These are phyloP conservation scores for Penicillium goetzii DNA, from an alignment of 495 filamentous ascomycete species.

Conservation along the genomic window DNA sequence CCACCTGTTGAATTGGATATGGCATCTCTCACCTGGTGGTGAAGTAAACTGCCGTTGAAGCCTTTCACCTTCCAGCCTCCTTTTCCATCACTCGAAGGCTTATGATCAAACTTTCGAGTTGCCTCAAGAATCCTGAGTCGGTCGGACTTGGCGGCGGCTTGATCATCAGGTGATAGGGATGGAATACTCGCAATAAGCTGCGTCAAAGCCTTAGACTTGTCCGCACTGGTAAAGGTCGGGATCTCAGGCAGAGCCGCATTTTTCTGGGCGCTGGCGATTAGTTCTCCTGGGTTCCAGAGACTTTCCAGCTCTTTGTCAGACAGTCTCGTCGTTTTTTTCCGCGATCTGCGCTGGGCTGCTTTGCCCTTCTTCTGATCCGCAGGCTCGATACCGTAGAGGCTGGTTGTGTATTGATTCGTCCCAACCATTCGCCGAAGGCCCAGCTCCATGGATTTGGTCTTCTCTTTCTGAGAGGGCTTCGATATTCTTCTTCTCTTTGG, in stretches of 20 bases:
- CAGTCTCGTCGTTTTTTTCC: neutral
- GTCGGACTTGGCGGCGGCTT: neutral
- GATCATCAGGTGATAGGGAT: neutral
- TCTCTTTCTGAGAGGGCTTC: neutral
- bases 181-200: neutral
- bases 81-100: slow-evolving; percentile 41
- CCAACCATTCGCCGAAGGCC: slow-evolving; percentile 2
- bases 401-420: neutral
- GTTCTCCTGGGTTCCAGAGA: neutral
- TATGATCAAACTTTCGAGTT: slow-evolving; percentile 3
- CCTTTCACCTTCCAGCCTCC: slow-evolving; percentile 51
- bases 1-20: neutral
- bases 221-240: neutral
- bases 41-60: slow-evolving; percentile 50
- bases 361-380: neutral
- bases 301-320: neutral
- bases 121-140: neutral
- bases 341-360: neutral
- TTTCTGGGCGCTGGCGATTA: neutral
- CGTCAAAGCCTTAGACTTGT: slow-evolving; percentile 7
- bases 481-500: neutral
- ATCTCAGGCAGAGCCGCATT: neutral
- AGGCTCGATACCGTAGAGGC: neutral
- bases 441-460: neutral
- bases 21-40: slow-evolving; percentile 48